Conservation (phyloP, 1,284 basidiomycete species). For the Ceratobasidium sp. region DNA sequence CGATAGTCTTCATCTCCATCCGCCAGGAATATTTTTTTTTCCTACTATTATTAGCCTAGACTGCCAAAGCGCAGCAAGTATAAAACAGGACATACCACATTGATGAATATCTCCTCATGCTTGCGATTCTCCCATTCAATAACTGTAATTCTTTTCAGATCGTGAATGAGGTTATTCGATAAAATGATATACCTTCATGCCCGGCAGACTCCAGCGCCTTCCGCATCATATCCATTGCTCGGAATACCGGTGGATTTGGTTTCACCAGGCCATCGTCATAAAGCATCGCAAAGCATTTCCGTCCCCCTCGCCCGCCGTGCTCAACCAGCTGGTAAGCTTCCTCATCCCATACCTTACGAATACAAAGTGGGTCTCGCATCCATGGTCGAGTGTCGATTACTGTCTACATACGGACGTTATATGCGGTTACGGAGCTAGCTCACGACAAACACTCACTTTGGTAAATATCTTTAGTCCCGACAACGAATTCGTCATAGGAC, state of each 20-base stretch:
- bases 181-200: conserved; percentile 63
- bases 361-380: conserved; percentile 70
- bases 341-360: conserved; percentile 73
- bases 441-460: conserved; percentile 51
- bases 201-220: conserved; percentile 70
- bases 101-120: conserved; percentile 43
- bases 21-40: conserved; percentile 47
- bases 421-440: no score
- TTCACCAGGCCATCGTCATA: conserved; percentile 69
- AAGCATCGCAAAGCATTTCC: conserved; percentile 70
- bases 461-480: conserved; percentile 71
- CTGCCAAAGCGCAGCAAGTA: background rate
- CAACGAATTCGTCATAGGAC: conserved; percentile 71
- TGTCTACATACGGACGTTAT: conserved; percentile 46
- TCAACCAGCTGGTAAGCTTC: conserved; percentile 67
- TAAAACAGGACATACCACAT: conserved; percentile 27
- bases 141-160: conserved; percentile 47
- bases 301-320: conserved; percentile 64
- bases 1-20: conserved; percentile 47
- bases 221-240: conserved; percentile 70
- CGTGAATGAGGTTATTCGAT: background rate
- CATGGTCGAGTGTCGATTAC: conserved; percentile 70
- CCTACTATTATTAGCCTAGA: background rate
- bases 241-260: conserved; percentile 77
- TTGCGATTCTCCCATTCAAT: conserved; percentile 54